These are phyloP conservation scores for Gleditsia sinensis DNA, from an alignment of 306 rosid genomes.

Conservation along the genomic window DNA sequence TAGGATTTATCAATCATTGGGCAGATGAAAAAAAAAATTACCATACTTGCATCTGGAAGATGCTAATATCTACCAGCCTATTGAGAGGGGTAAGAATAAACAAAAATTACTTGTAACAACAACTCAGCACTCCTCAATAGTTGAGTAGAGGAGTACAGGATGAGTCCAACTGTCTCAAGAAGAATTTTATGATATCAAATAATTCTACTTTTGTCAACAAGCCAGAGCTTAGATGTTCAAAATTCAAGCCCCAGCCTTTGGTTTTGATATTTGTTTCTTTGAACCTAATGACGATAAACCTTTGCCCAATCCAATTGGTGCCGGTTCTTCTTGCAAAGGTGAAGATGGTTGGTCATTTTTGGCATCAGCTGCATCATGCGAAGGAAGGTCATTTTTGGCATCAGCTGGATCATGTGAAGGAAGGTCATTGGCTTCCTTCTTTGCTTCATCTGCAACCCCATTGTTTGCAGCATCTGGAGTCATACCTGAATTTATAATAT, in stretches of 20 bases:
- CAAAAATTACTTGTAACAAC: constrained; percentile 29
- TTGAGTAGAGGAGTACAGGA: constrained; percentile 27
- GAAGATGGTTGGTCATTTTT: constrained; percentile 44
- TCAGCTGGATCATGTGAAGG: constrained; percentile 37
- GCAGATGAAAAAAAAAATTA: neutral
- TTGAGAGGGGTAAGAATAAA: neutral
- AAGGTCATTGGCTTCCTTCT: constrained; percentile 44
- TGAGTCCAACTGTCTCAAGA: constrained; percentile 38
- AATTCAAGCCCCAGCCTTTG: constrained; percentile 63
- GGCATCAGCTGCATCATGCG: too few species aligned
- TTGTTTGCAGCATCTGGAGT: constrained; percentile 52
- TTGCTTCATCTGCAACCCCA: constrained; percentile 55
- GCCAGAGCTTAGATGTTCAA: constrained; percentile 39
- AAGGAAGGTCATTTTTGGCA: too few species aligned
- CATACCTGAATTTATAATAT: constrained; percentile 69
- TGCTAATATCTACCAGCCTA: constrained; percentile 34
- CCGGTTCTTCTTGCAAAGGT: constrained; percentile 43
- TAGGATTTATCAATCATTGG: neutral
- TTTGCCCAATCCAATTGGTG: constrained; percentile 86
- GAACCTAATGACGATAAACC: constrained; percentile 72
- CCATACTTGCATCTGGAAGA: neutral
- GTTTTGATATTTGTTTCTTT: constrained; percentile 81
- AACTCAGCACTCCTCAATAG: constrained; percentile 33
- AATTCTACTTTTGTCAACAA: constrained; percentile 33
- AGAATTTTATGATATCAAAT: constrained; percentile 32